Percentiles rank a stretch among this genome's conserved stretches.
Conservation (phyloP, 441 rosid genomes). For the Eruca vesicaria region DNA sequence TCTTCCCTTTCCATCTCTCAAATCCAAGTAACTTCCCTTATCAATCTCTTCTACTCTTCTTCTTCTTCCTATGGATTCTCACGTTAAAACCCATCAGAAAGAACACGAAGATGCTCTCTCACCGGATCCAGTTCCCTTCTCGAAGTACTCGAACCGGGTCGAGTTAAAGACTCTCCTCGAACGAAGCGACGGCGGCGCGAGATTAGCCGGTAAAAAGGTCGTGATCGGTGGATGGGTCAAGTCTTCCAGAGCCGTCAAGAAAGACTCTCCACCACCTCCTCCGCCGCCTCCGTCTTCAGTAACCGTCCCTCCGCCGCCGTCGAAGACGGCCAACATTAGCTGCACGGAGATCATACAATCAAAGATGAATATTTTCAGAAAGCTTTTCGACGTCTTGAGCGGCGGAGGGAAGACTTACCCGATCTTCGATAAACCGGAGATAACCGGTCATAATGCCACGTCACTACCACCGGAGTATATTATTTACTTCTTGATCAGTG, state of each 20-base stretch:
- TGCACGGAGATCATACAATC: slow-evolving; percentile 74
- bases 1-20: slow-evolving; percentile 23
- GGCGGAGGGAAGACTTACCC: slow-evolving; percentile 39
- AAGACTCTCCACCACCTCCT: slow-evolving; percentile 35
- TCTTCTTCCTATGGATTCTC: slow-evolving; percentile 37
- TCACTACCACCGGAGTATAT: slow-evolving; percentile 39
- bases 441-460: slow-evolving; percentile 23
- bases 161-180: slow-evolving; percentile 53
- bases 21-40: slow-evolving; percentile 12
- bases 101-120: neutral
- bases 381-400: slow-evolving; percentile 56
- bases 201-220: slow-evolving; percentile 48
- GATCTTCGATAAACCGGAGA: slow-evolving; percentile 44
- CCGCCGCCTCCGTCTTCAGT: slow-evolving; percentile 2
- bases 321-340: slow-evolving; percentile 38
- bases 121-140: slow-evolving; percentile 3
- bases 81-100: slow-evolving; percentile 26
- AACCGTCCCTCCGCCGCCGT: slow-evolving; percentile 16
- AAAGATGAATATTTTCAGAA: slow-evolving; percentile 60
- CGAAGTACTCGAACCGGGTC: slow-evolving; percentile 67
- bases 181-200: slow-evolving; percentile 48
- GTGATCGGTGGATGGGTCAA: slow-evolving; percentile 94
- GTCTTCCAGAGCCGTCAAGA: slow-evolving; percentile 56
- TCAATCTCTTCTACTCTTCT: neutral
- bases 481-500: slow-evolving; percentile 52